phyloP scores from a whole-genome alignment of 495 filamentous ascomycete genomes.

The Podospora anserina region DNA sequence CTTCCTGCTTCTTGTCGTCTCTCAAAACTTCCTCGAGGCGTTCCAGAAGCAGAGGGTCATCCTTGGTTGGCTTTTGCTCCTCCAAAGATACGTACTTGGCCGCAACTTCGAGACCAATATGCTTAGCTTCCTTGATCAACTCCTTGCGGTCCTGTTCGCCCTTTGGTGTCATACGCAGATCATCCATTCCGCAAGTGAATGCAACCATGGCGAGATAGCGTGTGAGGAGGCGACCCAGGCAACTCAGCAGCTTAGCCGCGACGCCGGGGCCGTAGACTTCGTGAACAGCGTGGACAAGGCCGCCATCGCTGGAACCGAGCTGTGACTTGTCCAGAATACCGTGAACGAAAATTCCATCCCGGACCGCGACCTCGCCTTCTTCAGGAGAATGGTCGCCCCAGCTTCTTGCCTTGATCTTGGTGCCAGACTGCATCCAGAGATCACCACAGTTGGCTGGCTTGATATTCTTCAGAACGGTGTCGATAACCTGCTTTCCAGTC shows the following conservation, averaged over 20 bases:
- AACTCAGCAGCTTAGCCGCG: slow-evolving; percentile 81
- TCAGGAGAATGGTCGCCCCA: slow-evolving; percentile 60
- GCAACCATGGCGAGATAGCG: slow-evolving; percentile 88
- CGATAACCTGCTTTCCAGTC: slow-evolving; percentile 98
- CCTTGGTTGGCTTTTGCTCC: slow-evolving; percentile 52
- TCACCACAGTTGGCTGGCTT: slow-evolving; percentile 69
- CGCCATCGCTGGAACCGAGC: slow-evolving; percentile 80
- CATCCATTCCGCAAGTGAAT: slow-evolving; percentile 96
- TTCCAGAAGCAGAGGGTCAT: slow-evolving; percentile 65
- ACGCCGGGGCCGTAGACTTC: slow-evolving; percentile 86
- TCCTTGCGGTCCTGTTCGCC: slow-evolving; percentile 71
- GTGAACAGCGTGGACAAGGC: slow-evolving; percentile 87
- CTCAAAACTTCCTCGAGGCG: slow-evolving; percentile 86
- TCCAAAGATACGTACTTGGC: slow-evolving; percentile 89
- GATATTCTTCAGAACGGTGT: slow-evolving; percentile 90
- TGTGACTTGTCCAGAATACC: slow-evolving; percentile 97
- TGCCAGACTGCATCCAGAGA: slow-evolving; percentile 73
- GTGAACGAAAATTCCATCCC: slow-evolving; percentile 78
- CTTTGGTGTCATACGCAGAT: slow-evolving; percentile 78
- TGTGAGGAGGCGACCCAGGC: slow-evolving; percentile 84
- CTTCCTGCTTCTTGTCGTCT: slow-evolving; percentile 84
- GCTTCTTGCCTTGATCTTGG: slow-evolving; percentile 66
- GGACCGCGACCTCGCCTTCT: slow-evolving; percentile 78
- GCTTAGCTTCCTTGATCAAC: slow-evolving; percentile 62
- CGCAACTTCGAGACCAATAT: slow-evolving; percentile 79